These are phyloP conservation scores for Fomitopsis palustris DNA, from an alignment of 1,284 basidiomycete species.

Conservation along the genomic window DNA sequence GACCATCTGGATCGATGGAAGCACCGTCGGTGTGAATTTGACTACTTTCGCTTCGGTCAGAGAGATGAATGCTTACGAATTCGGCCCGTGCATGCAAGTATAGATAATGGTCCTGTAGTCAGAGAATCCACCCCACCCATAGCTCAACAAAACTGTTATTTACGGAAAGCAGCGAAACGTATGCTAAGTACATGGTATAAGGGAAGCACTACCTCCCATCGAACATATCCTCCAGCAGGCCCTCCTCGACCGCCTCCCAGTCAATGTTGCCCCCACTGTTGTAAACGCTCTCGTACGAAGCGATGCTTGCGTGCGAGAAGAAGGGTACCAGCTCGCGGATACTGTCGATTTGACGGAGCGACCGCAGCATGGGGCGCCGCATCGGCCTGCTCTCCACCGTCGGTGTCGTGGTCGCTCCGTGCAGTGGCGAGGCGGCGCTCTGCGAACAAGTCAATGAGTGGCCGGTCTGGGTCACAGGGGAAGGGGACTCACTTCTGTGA, in stretches of 20 bases:
- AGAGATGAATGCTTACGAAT: neutral
- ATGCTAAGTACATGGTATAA: neutral
- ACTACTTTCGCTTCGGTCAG: neutral
- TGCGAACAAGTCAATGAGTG: neutral
- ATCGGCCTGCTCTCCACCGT: constrained; percentile 35
- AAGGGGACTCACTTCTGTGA: constrained; percentile 29
- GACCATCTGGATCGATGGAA: neutral
- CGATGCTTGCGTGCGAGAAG: constrained; percentile 85
- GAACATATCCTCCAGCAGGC: constrained; percentile 84
- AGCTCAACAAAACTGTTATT: neutral
- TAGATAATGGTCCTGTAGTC: neutral
- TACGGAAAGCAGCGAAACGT: neutral
- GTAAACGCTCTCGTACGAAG: constrained; percentile 89
- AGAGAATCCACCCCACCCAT: neutral
- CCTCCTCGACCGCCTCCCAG: constrained; percentile 82
- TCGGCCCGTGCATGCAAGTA: neutral
- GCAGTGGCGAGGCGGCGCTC: constrained; percentile 11
- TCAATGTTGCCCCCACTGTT: constrained; percentile 76
- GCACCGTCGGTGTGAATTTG: neutral
- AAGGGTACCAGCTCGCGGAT: constrained; percentile 82
- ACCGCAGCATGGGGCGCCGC: constrained; percentile 71
- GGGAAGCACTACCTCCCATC: constrained; percentile 51
- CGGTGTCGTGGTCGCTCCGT: constrained; percentile 17
- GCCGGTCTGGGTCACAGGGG: neutral
- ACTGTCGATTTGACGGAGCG: constrained; percentile 71